Evolutionary conservation across 192 early-diverging fungal species (phyloP).

Genomic region (Thamnidium elegans): DNA sequence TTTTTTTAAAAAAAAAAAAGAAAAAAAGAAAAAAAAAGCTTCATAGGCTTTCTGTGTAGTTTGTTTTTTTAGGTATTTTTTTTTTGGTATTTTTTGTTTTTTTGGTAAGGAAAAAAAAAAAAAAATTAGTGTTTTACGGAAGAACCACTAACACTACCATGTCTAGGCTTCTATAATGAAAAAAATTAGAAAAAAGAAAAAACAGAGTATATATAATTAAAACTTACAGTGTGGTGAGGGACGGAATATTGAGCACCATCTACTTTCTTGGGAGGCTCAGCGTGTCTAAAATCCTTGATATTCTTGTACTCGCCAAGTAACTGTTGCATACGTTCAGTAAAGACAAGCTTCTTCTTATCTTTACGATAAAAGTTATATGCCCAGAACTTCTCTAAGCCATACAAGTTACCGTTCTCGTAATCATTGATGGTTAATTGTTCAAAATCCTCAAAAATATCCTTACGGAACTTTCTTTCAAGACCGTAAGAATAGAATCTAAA

Average conservation of each 20-base stretch:
- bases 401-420: slow-evolving; percentile 67
- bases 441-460: slow-evolving; percentile 87
- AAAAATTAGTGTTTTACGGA: too few species aligned
- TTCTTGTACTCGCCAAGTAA: slow-evolving; percentile 62
- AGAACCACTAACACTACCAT: too few species aligned
- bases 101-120: too few species aligned
- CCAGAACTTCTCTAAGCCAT: slow-evolving; percentile 96
- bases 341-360: slow-evolving; percentile 65
- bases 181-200: too few species aligned
- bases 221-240: slow-evolving; percentile 29
- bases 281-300: slow-evolving; percentile 47
- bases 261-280: slow-evolving; percentile 31
- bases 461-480: slow-evolving; percentile 86
- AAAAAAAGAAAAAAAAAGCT: too few species aligned
- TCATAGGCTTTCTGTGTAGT: too few species aligned
- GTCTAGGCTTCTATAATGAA: too few species aligned
- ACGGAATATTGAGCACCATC: slow-evolving; percentile 27
- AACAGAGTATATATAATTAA: too few species aligned
- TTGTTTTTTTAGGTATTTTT: too few species aligned
- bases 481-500: slow-evolving; percentile 98
- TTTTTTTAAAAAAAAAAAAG: too few species aligned
- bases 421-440: slow-evolving; percentile 79
- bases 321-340: slow-evolving; percentile 53
- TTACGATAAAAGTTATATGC: slow-evolving; percentile 88
- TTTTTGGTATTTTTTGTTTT: too few species aligned